Evolutionary conservation across 148 eudicot genomes (phyloP).

Genomic region (Pharnaceum exiguum): DNA sequence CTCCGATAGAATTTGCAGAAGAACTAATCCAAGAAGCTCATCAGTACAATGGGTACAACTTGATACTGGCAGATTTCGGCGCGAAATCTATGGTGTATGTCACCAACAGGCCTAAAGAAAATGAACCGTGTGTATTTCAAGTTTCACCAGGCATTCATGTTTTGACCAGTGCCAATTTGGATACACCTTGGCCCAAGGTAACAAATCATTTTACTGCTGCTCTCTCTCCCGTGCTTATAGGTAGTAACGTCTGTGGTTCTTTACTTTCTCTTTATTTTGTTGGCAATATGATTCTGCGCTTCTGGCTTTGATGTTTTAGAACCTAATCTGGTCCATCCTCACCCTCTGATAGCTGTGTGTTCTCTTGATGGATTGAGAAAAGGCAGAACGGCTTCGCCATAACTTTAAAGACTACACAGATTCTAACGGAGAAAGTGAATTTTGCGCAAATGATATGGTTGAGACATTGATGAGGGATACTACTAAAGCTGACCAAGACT

Average conservation of each 20-base stretch:
- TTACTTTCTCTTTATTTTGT: too few species aligned
- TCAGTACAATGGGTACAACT: constrained; percentile 69
- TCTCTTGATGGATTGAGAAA: neutral
- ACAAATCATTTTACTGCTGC: neutral
- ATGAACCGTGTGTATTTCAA: constrained; percentile 24
- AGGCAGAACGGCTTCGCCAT: constrained; percentile 55
- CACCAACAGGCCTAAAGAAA: constrained; percentile 67
- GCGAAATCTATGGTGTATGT: constrained; percentile 65
- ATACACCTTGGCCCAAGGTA: constrained; percentile 86
- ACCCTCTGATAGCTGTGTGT: neutral
- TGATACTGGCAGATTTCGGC: constrained; percentile 53
- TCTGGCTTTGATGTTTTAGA: neutral
- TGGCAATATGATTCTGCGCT: too few species aligned
- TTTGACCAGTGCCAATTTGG: constrained; percentile 69
- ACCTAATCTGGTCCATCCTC: neutral
- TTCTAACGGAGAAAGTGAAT: constrained; percentile 26
- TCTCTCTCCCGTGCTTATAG: neutral
- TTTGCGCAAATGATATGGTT: constrained; percentile 38
- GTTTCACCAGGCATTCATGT: constrained; percentile 79
- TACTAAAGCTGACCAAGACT: constrained; percentile 42
- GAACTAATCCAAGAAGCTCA: constrained; percentile 53
- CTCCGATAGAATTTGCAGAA: constrained; percentile 60
- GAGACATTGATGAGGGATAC: constrained; percentile 62
- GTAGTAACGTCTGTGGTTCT: neutral
- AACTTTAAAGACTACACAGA: constrained; percentile 43